Conservation (phyloP, 768 basidiomycete species). For the Sutorius australiensis region DNA sequence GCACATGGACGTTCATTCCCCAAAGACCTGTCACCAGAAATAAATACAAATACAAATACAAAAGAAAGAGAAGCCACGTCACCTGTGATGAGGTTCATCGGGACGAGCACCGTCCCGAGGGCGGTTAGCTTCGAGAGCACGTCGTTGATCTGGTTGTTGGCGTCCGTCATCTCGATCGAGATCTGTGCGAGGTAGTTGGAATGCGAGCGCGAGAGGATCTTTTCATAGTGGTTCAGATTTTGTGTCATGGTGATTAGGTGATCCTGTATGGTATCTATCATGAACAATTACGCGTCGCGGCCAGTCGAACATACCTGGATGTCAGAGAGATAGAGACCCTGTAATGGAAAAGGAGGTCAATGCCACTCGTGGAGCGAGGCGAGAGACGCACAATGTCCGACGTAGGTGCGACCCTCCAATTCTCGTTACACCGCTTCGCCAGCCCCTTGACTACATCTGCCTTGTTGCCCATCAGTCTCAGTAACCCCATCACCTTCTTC, state of each 20-base stretch:
- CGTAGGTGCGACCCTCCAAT: constrained; percentile 97
- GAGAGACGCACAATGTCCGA: constrained; percentile 77
- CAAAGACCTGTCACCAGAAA: constrained; percentile 59
- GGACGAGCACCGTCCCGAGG: constrained; percentile 94
- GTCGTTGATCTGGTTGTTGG: constrained; percentile 99
- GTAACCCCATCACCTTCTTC: constrained; percentile 98
- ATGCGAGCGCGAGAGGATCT: constrained; percentile 97
- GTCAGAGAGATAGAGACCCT: constrained; percentile 94
- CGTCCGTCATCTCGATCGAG: constrained; percentile 99
- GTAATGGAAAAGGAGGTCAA: background rate
- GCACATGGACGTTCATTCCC: constrained; percentile 99
- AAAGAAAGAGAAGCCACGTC: constrained; percentile 7
- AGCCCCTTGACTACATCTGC: constrained; percentile 99
- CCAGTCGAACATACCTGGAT: constrained; percentile 59
- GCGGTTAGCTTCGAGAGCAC: constrained; percentile 96
- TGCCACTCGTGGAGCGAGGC: background rate
- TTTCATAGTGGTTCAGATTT: constrained; percentile 99
- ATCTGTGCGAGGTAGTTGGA: constrained; percentile 99
- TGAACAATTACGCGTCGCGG: constrained; percentile 1
- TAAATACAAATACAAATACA: background rate
- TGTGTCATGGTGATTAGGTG: constrained; percentile 99
- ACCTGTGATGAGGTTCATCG: constrained; percentile 96
- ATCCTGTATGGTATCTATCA: constrained; percentile 45
- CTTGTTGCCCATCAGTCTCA: constrained; percentile 98
- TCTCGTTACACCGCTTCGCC: constrained; percentile 97